A percentile compares a stretch with the other conserved stretches of the same genome.
Conservation (phyloP, 1,284 basidiomycete species). For the Apiotrichum laibachii region DNA sequence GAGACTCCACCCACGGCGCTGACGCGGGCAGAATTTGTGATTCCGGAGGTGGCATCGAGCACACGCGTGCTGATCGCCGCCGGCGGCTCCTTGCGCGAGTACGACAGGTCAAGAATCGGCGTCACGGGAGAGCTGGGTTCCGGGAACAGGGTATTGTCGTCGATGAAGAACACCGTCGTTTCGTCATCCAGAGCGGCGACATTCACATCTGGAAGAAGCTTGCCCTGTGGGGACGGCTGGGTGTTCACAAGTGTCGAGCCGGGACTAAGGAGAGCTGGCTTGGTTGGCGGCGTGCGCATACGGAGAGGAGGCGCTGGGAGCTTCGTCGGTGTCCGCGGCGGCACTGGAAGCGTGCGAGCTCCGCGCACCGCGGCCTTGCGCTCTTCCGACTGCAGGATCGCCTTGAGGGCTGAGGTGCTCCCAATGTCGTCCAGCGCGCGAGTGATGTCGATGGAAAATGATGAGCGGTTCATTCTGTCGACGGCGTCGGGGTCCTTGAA, state of each 20-base stretch:
- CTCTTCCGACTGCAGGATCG: not conserved
- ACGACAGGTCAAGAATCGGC: not conserved
- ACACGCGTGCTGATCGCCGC: no score
- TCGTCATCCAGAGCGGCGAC: conserved; percentile 14
- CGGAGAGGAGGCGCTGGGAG: not conserved
- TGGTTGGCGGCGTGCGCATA: not conserved
- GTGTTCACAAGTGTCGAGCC: not conserved
- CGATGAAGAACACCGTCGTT: conserved; percentile 22
- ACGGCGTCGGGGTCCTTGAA: no score
- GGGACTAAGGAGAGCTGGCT: not conserved
- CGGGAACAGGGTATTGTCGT: conserved; percentile 10
- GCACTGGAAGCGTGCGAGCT: not conserved
- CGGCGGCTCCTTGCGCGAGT: no score
- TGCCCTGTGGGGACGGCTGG: not conserved
- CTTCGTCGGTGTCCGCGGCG: not conserved
- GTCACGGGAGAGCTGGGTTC: not conserved
- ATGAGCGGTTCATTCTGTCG: conserved; percentile 2
- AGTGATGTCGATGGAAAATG: conserved; percentile 18
- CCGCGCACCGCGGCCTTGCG: not conserved
- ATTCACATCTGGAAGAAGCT: conserved; percentile 8
- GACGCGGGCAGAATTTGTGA: no score
- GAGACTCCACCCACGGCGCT: no score
- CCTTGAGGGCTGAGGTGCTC: not conserved
- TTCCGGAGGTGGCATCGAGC: no score
- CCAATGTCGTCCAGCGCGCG: conserved; percentile 17